Percentiles rank a stretch among this genome's conserved stretches.
Evolutionary conservation across 2,329 filamentous ascomycete genomes (phyloP).

Genomic region (Plectosphaerella sp.): DNA sequence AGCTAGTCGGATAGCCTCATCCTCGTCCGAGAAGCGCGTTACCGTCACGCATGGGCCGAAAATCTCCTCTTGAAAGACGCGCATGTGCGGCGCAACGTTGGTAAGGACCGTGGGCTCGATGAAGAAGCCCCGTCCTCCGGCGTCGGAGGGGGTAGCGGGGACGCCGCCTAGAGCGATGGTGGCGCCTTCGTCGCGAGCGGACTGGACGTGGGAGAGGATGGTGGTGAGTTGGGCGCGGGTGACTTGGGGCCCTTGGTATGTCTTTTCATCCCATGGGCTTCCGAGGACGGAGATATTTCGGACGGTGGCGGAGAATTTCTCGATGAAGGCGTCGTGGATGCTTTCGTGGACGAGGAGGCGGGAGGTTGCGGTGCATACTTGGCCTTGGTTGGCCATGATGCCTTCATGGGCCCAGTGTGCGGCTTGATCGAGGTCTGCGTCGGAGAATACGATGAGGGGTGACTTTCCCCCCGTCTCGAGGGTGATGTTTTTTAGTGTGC

Average conservation of each 20-base stretch:
- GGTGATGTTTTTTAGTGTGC: conserved; percentile 55
- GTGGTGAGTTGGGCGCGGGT: conserved; percentile 60
- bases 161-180: conserved; percentile 41
- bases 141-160: conserved; percentile 15
- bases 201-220: conserved; percentile 60
- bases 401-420: conserved; percentile 44
- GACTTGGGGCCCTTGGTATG: conserved; percentile 66
- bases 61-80: conserved; percentile 23
- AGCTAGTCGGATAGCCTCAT: conserved; percentile 24
- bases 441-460: conserved; percentile 54
- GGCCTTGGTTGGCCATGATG: conserved; percentile 52
- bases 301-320: conserved; percentile 54
- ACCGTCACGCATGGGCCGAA: conserved; percentile 24
- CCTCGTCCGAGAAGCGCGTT: conserved; percentile 22
- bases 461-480: conserved; percentile 59
- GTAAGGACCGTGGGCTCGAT: conserved; percentile 21
- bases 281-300: conserved; percentile 54
- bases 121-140: conserved; percentile 40
- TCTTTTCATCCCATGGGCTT: conserved; percentile 58
- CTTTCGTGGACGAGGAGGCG: conserved; percentile 54
- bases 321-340: conserved; percentile 56
- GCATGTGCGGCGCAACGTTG: conserved; percentile 19
- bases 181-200: conserved; percentile 59
- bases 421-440: conserved; percentile 57
- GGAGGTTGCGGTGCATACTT: conserved; percentile 59